Base-by-base conservation (phyloP, 768 basidiomycete species). In the Phlegmacium glaucopus region DNA sequence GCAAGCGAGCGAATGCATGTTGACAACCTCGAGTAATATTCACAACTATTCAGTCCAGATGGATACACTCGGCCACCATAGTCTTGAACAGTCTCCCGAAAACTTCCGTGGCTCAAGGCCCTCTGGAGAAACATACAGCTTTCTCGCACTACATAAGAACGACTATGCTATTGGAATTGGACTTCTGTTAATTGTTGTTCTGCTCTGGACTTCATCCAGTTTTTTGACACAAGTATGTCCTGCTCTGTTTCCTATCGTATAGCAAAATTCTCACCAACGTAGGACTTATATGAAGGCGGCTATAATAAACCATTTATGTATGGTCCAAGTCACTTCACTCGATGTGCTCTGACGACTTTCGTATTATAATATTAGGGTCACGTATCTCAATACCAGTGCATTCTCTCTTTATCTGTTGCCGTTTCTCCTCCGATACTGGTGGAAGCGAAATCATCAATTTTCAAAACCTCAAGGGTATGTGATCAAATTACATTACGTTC, bases 291-390 rank as follows among this genome's bases (percentile, higher is more conserved):
- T 52, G 64, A 75, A 39, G 71, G 65, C 30, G 91, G 90, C 36
- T 95, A 84, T 57, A 79, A 86, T 61, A 97, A 96, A 59, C 92
- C 92, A 8, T 98, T 95, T 67, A 71, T 94, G 94, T 74, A 46
- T 56, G 71, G 56, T 22, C 17, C 36, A 37, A 26, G 6, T n/a
- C 32, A 34, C 22, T 34, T 11, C 4, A 3, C 32, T 34, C 32
- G 10, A 11, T 34, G 32, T 34, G 10, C 6, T 11, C 32, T 34
- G 32, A 34, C 32, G 32, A 34, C 11, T 92, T 91, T 70, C 47
- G 53, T 70, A 57, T 16, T 17, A 37, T 29, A 26, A 16, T 35
- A 43, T 39, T 38, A 69, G 67, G 22, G 58, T 69, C 26, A 69
- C 95, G 9, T 98, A 96, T 60, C 71, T 95, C 61, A 93, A 85